These are phyloP conservation scores for Pestalotiopsis sp. DNA, from an alignment of 2,329 filamentous ascomycete genomes.

Conservation along the genomic window DNA sequence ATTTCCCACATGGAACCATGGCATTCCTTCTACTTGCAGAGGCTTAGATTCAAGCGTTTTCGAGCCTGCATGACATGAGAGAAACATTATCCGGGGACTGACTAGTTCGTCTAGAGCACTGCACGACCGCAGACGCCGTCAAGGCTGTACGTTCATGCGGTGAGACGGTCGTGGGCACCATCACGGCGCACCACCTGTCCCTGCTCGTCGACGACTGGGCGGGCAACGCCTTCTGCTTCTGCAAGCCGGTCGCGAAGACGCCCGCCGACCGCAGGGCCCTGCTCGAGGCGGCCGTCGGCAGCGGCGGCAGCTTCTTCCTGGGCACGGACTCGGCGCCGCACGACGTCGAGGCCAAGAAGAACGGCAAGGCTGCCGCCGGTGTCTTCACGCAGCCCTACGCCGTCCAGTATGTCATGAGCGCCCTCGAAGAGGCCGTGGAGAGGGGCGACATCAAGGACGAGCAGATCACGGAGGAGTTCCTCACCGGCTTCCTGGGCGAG, in stretches of 20 bases:
- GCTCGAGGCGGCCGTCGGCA: conserved; percentile 61
- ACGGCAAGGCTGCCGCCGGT: conserved; percentile 64
- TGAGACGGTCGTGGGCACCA: conserved; percentile 61
- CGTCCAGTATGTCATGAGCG: conserved; percentile 59
- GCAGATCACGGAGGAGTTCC: conserved; percentile 28
- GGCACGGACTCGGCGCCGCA: conserved; percentile 71
- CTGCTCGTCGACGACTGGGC: conserved; percentile 66
- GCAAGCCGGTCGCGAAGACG: conserved; percentile 67
- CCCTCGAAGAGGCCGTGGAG: conserved; percentile 48
- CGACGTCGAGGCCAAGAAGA: conserved; percentile 58
- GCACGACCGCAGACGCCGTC: conserved; percentile 64
- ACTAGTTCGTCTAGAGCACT: conserved; percentile 54
- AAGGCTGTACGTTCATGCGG: conserved; percentile 62
- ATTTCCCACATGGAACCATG: neutral
- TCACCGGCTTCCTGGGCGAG: conserved; percentile 30
- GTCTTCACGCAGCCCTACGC: conserved; percentile 75
- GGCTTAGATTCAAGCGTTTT: too few species aligned
- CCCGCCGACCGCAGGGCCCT: conserved; percentile 67
- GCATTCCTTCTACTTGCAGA: too few species aligned
- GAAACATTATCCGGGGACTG: neutral
- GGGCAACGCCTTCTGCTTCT: conserved; percentile 60
- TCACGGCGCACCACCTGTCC: conserved; percentile 59
- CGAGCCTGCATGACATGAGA: too few species aligned
- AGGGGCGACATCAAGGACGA: conserved; percentile 27
- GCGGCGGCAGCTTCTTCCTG: conserved; percentile 71